Evolutionary conservation across 768 basidiomycete species (phyloP).

Genomic region (Suillus lakei): DNA sequence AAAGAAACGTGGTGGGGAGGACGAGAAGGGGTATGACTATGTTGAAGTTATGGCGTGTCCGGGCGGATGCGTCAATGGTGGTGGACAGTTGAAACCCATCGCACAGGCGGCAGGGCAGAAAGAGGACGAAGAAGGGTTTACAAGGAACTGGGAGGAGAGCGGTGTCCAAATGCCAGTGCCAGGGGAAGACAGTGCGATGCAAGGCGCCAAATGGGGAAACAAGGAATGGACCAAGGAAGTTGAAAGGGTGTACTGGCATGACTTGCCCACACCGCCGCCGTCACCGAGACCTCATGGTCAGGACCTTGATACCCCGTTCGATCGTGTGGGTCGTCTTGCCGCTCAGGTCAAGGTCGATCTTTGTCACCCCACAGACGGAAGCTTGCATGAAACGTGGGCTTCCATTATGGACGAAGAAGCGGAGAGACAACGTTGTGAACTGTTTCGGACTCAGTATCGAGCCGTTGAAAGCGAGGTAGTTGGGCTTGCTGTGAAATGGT

Average conservation of each 20-base stretch:
- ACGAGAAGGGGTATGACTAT: constrained; percentile 74
- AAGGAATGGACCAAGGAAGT: constrained; percentile 83
- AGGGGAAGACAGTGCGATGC: constrained; percentile 30
- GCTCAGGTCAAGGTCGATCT: constrained; percentile 45
- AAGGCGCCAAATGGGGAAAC: constrained; percentile 76
- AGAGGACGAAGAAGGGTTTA: constrained; percentile 68
- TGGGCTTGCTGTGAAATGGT: constrained; percentile 80
- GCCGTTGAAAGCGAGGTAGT: constrained; percentile 87
- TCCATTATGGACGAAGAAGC: constrained; percentile 46
- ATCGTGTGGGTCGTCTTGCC: constrained; percentile 43
- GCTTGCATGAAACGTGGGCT: constrained; percentile 39
- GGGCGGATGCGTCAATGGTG: constrained; percentile 95
- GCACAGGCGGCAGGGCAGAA: constrained; percentile 7
- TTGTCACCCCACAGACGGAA: constrained; percentile 38
- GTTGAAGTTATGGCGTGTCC: constrained; percentile 99
- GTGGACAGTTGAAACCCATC: constrained; percentile 64
- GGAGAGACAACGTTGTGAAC: constrained; percentile 46
- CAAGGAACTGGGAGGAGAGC: constrained; percentile 61
- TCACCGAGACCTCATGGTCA: constrained; percentile 35
- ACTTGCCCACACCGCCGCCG: constrained; percentile 49
- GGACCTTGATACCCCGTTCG: constrained; percentile 6
- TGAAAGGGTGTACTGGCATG: constrained; percentile 83
- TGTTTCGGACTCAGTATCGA: constrained; percentile 80
- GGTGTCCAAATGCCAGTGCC: constrained; percentile 43
- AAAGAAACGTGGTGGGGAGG: constrained; percentile 40